Percentiles rank a stretch among this genome's conserved stretches.
Conservation (phyloP, 352 stramenopile species). For the Lagenidium giganteum region DNA sequence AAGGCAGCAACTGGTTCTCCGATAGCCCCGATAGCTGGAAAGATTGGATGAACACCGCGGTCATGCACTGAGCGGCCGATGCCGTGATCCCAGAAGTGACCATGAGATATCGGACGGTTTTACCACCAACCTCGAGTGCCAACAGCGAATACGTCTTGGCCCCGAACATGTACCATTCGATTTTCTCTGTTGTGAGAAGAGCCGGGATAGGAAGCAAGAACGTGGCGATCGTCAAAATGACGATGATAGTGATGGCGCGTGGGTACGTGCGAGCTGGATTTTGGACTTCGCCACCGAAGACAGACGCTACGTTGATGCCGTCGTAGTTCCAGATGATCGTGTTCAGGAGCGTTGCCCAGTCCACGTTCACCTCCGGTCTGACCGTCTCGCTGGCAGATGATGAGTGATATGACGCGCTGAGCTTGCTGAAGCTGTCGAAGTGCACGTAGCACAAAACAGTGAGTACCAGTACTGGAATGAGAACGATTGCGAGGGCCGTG, state of each 20-base stretch:
- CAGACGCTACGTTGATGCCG: slow-evolving; percentile 71
- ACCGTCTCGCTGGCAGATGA: slow-evolving; percentile 4
- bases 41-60: slow-evolving; percentile 76
- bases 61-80: slow-evolving; percentile 85
- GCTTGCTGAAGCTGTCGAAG: not conserved
- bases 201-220: slow-evolving; percentile 77
- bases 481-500: not conserved
- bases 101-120: slow-evolving; percentile 72
- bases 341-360: slow-evolving; percentile 75
- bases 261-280: slow-evolving; percentile 65
- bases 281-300: slow-evolving; percentile 80
- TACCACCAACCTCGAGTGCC: slow-evolving; percentile 59
- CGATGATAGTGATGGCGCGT: slow-evolving; percentile 49
- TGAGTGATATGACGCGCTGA: slow-evolving; percentile 10
- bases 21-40: slow-evolving; percentile 61
- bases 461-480: slow-evolving; percentile 9
- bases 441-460: slow-evolving; percentile 1
- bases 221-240: slow-evolving; percentile 52
- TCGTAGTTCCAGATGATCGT: slow-evolving; percentile 92
- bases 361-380: slow-evolving; percentile 10
- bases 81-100: slow-evolving; percentile 67
- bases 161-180: slow-evolving; percentile 53
- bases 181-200: slow-evolving; percentile 34
- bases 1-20: slow-evolving; percentile 65
- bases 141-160: slow-evolving; percentile 78